Conservation (phyloP, 148 eudicot genomes). For the Heliamphora exappendiculata region DNA sequence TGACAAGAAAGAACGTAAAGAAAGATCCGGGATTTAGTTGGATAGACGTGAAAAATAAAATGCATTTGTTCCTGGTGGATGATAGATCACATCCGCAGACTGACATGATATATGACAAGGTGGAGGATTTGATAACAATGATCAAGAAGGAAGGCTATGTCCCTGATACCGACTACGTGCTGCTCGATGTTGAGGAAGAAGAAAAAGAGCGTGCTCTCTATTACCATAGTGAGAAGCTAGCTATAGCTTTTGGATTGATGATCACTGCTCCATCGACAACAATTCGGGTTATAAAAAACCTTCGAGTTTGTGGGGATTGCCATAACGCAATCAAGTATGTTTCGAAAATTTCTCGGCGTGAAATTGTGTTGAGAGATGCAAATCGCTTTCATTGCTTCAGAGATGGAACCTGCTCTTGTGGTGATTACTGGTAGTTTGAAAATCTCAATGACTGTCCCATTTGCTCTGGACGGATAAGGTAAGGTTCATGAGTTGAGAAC, state of each 20-base stretch:
- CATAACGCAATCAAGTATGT: constrained; percentile 2
- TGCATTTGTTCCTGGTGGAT: background rate
- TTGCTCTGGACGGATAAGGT: no score
- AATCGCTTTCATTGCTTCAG: background rate
- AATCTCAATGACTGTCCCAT: no score
- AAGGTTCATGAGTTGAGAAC: no score
- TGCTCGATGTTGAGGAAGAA: constrained; percentile 8
- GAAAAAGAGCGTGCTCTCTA: constrained; percentile 7
- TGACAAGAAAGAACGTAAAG: constrained; percentile 4
- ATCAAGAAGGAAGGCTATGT: background rate
- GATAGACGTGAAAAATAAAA: background rate
- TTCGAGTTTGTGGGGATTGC: constrained; percentile 10
- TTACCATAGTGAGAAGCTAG: constrained; percentile 6
- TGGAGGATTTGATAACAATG: constrained; percentile 5
- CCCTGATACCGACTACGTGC: background rate
- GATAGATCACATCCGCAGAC: background rate
- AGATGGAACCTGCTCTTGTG: background rate
- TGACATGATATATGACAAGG: constrained; percentile 1
- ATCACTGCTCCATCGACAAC: background rate
- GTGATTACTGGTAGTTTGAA: constrained; percentile 3
- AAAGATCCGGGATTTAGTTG: background rate
- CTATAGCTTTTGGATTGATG: constrained; percentile 2
- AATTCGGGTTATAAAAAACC: background rate
- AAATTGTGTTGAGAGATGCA: constrained; percentile 7
- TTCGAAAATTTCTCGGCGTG: background rate